A percentile compares a stretch with the other conserved stretches of the same genome.
Evolutionary conservation across 1,139 yeast genomes (phyloP).

Genomic region (Oligophagozyma castellii): DNA sequence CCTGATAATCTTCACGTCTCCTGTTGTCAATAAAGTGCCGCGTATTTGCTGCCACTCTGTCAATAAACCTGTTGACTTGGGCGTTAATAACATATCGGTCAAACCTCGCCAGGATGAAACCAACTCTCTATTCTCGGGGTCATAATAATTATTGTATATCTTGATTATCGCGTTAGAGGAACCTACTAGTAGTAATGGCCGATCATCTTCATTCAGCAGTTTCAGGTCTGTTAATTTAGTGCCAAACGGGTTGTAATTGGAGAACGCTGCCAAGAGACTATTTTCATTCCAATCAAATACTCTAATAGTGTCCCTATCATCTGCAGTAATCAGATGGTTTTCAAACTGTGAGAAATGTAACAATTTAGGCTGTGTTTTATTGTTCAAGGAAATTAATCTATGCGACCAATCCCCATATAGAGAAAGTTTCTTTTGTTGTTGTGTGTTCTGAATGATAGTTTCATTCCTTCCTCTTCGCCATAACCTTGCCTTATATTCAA

Average conservation of each 20-base stretch:
- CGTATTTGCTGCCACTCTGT: constrained; percentile 97
- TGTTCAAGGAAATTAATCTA: constrained; percentile 47
- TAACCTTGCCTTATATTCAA: constrained; percentile 64
- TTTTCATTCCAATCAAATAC: constrained; percentile 81
- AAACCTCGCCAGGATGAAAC: constrained; percentile 90
- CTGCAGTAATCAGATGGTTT: constrained; percentile 65
- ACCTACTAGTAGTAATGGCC: constrained; percentile 73
- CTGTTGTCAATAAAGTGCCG: constrained; percentile 84
- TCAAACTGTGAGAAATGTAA: constrained; percentile 85
- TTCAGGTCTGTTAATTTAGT: constrained; percentile 80
- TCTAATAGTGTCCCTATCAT: constrained; percentile 70
- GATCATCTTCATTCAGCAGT: constrained; percentile 82
- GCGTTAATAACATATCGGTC: constrained; percentile 68
- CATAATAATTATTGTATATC: constrained; percentile 66
- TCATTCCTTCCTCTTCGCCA: constrained; percentile 93
- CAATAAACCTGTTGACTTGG: constrained; percentile 70
- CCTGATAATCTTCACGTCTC: constrained; percentile 84
- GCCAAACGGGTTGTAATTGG: constrained; percentile 77
- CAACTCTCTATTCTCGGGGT: constrained; percentile 39
- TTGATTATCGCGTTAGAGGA: constrained; percentile 89
- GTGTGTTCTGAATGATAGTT: constrained; percentile 73
- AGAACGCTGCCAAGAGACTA: constrained; percentile 48
- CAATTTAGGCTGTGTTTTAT: constrained; percentile 66
- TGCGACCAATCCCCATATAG: constrained; percentile 78
- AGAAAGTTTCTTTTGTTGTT: constrained; percentile 75